Base-by-base conservation (phyloP, 176 grass and related monocot genomes). In the Puccinellia tenuiflora region DNA sequence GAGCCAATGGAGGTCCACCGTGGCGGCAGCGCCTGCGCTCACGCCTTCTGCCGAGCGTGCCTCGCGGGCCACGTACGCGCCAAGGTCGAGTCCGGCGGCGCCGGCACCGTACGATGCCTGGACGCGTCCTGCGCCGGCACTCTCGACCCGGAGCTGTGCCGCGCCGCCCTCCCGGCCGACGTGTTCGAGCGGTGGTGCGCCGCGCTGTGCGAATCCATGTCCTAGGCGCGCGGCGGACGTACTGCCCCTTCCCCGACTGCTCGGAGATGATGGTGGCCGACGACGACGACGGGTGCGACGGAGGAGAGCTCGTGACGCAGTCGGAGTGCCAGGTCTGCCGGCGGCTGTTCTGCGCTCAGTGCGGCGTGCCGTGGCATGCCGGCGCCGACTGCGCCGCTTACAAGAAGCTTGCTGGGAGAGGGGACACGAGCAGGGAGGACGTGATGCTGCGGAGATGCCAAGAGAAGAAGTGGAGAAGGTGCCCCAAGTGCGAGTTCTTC, bases 201-300 rank as follows among this genome's bases (percentile, higher is more conserved):
- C 18, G 83, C 68, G 69, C 81, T 88, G 14, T 88, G 82, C 52
- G 87, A 97, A 84, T 60, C 85, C 43, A 40, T 82, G 51, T 70
- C 61, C 37, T 88, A 18, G 83, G 72, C 54, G 69, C 53, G 33
- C 79, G 76, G 6, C 83, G 85, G 77, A 63, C 77, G 1, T 89
- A 90, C 87, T 97, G 92, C 85, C 88, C 92, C 5, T 97, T 85
- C 61, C 85, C 79, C 31, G 92, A 89, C 13, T 97, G 88, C 78
- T 97, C 94, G 12, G 90, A 84, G 82, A 74, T 90, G 62, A 84
- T 94, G 83, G 55, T 89, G 37, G 57, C 74, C 9, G 87, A 93
- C 52, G 84, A 51, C 25, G 81, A 54, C 18, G 53, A 73, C 29
- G 68, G n/a, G n/a, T n/a, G n/a, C n/a, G n/a, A n/a, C n/a, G n/a